Evolutionary conservation across 2,329 filamentous ascomycete genomes (phyloP).

Genomic region (Hyphodiscus sp.): DNA sequence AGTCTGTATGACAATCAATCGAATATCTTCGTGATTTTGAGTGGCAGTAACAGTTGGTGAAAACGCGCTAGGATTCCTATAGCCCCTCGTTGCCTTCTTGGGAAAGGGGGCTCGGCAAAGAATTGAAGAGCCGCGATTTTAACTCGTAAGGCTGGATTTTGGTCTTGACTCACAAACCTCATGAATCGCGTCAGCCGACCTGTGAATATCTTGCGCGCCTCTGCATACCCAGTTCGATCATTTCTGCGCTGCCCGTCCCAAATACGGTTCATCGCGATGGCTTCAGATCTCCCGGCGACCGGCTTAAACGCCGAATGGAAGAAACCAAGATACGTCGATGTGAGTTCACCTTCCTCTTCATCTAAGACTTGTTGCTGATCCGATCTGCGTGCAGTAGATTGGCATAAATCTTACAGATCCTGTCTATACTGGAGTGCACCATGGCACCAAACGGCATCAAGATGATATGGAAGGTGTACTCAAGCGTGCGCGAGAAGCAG

Average conservation of each 20-base stretch:
- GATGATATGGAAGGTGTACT: slow-evolving; percentile 72
- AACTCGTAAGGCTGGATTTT: neutral
- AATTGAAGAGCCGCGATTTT: neutral
- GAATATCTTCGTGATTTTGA: no score
- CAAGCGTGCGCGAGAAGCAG: slow-evolving; percentile 67
- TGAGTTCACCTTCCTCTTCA: slow-evolving; percentile 27
- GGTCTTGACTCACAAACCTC: neutral
- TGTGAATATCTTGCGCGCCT: neutral
- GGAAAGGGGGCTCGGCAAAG: neutral
- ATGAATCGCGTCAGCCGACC: neutral
- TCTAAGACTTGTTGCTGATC: slow-evolving; percentile 1
- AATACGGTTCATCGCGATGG: slow-evolving; percentile 10
- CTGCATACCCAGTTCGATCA: neutral
- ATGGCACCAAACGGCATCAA: slow-evolving; percentile 69
- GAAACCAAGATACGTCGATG: slow-evolving; percentile 55
- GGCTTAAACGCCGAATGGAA: neutral
- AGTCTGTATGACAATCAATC: no score
- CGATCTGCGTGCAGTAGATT: slow-evolving; percentile 44
- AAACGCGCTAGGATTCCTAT: no score
- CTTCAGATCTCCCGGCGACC: neutral
- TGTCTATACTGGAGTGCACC: slow-evolving; percentile 79
- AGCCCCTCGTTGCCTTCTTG: neutral
- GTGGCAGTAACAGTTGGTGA: no score
- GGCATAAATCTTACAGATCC: slow-evolving; percentile 95
- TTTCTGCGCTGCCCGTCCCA: neutral